These are phyloP conservation scores for Eimeria sp. DNA, from an alignment of 169 alveolate species.

Conservation along the genomic window DNA sequence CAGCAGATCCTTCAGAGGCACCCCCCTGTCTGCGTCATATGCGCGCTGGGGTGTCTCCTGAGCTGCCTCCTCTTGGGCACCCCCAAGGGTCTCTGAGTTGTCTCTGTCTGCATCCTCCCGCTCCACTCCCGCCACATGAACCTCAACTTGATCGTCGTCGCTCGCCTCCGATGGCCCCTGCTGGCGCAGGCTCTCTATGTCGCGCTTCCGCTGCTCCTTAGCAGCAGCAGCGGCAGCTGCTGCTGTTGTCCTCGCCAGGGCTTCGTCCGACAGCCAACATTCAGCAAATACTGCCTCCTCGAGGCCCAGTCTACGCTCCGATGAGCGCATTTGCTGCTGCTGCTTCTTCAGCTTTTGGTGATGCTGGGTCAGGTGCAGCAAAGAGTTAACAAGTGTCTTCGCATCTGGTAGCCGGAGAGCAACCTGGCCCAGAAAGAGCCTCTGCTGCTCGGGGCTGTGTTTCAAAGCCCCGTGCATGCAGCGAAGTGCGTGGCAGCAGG, in stretches of 20 bases:
- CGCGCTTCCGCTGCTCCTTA: neutral
- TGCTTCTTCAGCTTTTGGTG: slow-evolving; percentile 4
- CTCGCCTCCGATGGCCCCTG: neutral
- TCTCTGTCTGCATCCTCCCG: slow-evolving; percentile 22
- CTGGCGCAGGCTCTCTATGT: slow-evolving; percentile 17
- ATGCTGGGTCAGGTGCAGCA: slow-evolving; percentile 50
- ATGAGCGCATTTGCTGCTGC: neutral
- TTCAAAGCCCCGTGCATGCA: slow-evolving; percentile 40
- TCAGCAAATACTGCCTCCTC: neutral
- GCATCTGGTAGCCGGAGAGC: slow-evolving; percentile 41
- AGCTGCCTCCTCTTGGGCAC: neutral
- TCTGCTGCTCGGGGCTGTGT: slow-evolving; percentile 24
- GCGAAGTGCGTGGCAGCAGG: slow-evolving; percentile 57
- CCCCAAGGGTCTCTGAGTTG: neutral
- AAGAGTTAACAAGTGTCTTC: slow-evolving; percentile 43
- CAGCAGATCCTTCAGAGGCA: slow-evolving; percentile 1
- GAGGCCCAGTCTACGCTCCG: neutral
- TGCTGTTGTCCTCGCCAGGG: slow-evolving; percentile 54
- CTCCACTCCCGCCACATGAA: slow-evolving; percentile 42
- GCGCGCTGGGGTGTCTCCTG: neutral
- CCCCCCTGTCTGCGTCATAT: neutral
- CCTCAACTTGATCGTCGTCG: slow-evolving; percentile 36
- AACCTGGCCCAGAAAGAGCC: slow-evolving; percentile 14
- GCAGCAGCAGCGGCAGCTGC: slow-evolving; percentile 60
- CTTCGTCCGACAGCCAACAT: slow-evolving; percentile 55